Base-by-base conservation (phyloP, 1,284 basidiomycete species). In the Thecaphora thlaspeos region DNA sequence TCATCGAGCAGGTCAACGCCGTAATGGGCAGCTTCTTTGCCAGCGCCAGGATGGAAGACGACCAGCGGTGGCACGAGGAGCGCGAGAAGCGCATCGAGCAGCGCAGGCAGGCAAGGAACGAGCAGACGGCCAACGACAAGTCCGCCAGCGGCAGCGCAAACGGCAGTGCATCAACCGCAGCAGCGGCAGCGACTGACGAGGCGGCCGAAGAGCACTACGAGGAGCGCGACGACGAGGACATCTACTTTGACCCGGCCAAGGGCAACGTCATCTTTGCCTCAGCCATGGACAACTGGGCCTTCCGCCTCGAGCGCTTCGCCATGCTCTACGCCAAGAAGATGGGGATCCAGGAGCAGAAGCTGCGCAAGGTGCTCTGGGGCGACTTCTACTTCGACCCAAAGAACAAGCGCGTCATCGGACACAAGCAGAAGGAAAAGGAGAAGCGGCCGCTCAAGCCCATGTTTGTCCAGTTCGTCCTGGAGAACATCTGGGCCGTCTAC, bases 331-430 rank as follows among this genome's bases (percentile, higher is more conserved):
- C 90, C 1, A 83, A 85, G 22, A 97, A 96, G 79, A 84, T 99
- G 19, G 90, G 90, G 17, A 88, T 97, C 75, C 89, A 90, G 75
- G 94, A 97, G 79, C 81, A 82, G 2, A 94, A 90, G 72, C 81
- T 99, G 38, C 84, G 90, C 49, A 84, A 86, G 51, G 91, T 93
- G 8, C 82, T 99, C 2, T 99, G 95, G 95, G 95, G 95, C 1
- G 93, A 98, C 79, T 98, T 88, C 79, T 99, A 89, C 80, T 83
- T 98, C 51, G 95, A 98, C 77, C 90, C 94, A 0, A 98, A 97
- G 82, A 88, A 89, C 45, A 98, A 96, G 80, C 84, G 87, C 58
- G 89, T 97, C 21, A 87, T 98, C 71, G 89, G 88, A 64, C 83
- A 91, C 76, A 95, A 94, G 79, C 89, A 92, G 78, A 83, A 94